Evolutionary conservation across 2,329 filamentous ascomycete genomes (phyloP).

Genomic region (Verticillium nonalfalfae): DNA sequence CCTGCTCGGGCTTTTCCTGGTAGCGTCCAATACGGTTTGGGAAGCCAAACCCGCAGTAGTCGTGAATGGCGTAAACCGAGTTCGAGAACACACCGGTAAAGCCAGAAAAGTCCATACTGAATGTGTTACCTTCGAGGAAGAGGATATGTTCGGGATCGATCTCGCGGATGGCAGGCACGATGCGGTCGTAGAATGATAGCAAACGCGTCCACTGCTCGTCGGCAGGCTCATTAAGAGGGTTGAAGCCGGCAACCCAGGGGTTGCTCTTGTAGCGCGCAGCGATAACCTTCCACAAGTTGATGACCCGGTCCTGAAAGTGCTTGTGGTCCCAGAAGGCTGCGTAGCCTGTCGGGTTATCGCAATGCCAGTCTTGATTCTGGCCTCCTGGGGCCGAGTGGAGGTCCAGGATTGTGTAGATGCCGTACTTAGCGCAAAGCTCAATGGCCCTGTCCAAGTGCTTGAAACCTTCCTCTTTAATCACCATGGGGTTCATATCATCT

Average conservation of each 20-base stretch:
- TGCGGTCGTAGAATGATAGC: slow-evolving; percentile 26
- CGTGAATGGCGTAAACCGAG: slow-evolving; percentile 39
- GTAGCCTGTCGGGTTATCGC: slow-evolving; percentile 26
- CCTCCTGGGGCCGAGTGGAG: slow-evolving; percentile 37
- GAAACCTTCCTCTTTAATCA: slow-evolving; percentile 40
- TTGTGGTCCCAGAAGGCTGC: slow-evolving; percentile 40
- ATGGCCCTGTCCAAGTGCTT: slow-evolving; percentile 41
- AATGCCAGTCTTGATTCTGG: slow-evolving; percentile 43
- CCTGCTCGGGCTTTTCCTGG: slow-evolving; percentile 31
- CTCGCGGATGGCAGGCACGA: slow-evolving; percentile 25
- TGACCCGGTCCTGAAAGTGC: slow-evolving; percentile 36
- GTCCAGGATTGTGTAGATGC: slow-evolving; percentile 37
- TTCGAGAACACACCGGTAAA: slow-evolving; percentile 23
- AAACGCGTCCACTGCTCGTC: slow-evolving; percentile 21
- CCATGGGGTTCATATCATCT: slow-evolving; percentile 42
- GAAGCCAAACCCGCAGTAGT: slow-evolving; percentile 40
- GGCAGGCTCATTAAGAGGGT: slow-evolving; percentile 18
- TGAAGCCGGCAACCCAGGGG: slow-evolving; percentile 33
- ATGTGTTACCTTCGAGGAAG: slow-evolving; percentile 35
- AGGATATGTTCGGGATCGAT: slow-evolving; percentile 36
- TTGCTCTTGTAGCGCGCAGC: slow-evolving; percentile 34
- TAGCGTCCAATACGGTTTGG: slow-evolving; percentile 17
- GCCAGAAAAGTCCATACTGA: slow-evolving; percentile 31
- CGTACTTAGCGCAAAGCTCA: slow-evolving; percentile 32
- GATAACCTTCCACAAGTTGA: slow-evolving; percentile 36